phyloP scores from a whole-genome alignment of 2,329 filamentous ascomycete species.

The Teratosphaeria pseudoeucalypti region DNA sequence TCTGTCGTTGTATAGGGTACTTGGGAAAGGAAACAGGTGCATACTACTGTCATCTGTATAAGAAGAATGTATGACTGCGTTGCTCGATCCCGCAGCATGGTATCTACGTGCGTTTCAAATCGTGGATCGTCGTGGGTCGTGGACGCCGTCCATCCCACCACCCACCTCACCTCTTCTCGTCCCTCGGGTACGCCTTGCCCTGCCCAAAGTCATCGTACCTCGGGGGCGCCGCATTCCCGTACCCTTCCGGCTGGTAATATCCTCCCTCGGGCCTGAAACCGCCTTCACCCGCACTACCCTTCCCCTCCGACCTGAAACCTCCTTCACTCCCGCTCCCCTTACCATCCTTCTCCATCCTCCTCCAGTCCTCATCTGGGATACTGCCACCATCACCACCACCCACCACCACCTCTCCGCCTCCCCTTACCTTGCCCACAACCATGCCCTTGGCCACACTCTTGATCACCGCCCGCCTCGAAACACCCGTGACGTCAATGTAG shows the following conservation, averaged over 20 bases:
- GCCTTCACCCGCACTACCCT: slow-evolving; percentile 1
- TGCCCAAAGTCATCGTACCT: slow-evolving; percentile 7
- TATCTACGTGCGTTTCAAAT: no score
- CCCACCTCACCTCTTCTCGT: not conserved
- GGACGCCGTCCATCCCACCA: no score
- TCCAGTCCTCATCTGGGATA: slow-evolving; percentile 28
- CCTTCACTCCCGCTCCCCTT: slow-evolving; percentile 1
- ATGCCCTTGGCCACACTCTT: slow-evolving; percentile 96
- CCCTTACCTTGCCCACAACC: slow-evolving; percentile 71
- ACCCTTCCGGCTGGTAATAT: slow-evolving; percentile 1
- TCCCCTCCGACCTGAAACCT: not conserved
- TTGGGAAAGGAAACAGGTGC: no score
- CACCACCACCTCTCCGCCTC: slow-evolving; percentile 63
- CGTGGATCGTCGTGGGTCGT: no score
- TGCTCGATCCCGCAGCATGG: no score
- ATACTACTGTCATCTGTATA: no score
- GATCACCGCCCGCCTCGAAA: slow-evolving; percentile 77
- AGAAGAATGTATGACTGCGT: no score
- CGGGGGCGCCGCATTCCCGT: slow-evolving; percentile 3
- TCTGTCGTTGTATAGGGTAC: no score
- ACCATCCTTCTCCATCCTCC: slow-evolving; percentile 1
- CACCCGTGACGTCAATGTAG: slow-evolving; percentile 92
- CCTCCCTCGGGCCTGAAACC: not conserved
- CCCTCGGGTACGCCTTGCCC: not conserved
- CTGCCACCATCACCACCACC: slow-evolving; percentile 52